Conservation (phyloP, 129 eudicot species). For the Chrysanthemum seticuspe region DNA sequence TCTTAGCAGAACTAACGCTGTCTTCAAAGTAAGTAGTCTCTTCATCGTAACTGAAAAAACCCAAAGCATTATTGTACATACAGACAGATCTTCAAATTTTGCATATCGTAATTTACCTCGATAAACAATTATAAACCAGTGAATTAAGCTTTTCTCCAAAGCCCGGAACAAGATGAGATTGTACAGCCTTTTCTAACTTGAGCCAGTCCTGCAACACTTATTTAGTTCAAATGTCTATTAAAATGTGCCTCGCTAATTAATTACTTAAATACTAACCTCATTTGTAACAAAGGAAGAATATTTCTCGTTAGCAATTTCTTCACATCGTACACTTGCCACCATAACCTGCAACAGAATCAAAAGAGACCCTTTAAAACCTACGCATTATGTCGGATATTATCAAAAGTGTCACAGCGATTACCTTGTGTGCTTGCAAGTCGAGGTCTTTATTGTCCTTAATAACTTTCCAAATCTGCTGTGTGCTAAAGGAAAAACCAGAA, state of each 20-base stretch:
- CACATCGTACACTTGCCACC: conserved; percentile 19
- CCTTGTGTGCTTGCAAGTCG: conserved; percentile 79
- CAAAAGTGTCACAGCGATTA: conserved; percentile 5
- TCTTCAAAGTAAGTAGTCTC: conserved; percentile 8
- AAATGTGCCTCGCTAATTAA: neutral
- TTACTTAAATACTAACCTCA: neutral
- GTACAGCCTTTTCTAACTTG: neutral
- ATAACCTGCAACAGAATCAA: neutral
- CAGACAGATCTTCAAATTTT: neutral
- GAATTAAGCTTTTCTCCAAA: neutral
- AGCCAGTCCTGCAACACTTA: conserved; percentile 10
- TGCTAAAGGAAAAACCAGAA: conserved; percentile 70
- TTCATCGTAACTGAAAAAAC: conserved; percentile 8
- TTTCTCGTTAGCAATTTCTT: neutral
- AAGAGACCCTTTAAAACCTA: neutral
- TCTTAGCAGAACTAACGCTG: neutral
- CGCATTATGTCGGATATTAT: neutral
- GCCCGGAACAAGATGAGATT: neutral
- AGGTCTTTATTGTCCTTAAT: conserved; percentile 79
- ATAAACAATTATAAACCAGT: neutral
- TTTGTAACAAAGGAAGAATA: conserved; percentile 8
- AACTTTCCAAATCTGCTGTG: conserved; percentile 73
- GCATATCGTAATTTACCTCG: neutral
- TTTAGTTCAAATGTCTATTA: neutral
- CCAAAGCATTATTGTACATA: neutral